Conservation (phyloP, 2,329 filamentous ascomycete genomes). For the Leptographium lundbergii region DNA sequence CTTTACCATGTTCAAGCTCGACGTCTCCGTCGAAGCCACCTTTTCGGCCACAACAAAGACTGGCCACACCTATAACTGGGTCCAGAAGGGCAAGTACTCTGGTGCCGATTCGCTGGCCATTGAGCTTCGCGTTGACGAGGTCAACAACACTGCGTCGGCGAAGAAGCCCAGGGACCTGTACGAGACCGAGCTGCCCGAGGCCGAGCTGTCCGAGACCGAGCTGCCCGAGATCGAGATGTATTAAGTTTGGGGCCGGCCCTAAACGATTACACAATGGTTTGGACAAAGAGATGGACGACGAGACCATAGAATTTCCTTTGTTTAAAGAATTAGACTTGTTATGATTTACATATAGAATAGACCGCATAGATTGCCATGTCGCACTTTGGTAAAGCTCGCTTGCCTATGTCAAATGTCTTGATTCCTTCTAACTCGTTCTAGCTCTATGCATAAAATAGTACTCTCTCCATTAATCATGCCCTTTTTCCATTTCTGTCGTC, state of each 20-base stretch:
- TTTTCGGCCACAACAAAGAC: background rate
- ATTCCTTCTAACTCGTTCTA: no score
- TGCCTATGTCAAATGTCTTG: no score
- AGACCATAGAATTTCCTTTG: no score
- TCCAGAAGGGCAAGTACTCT: background rate
- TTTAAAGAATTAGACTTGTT: no score
- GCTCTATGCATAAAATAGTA: no score
- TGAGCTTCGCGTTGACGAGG: slow-evolving; percentile 15
- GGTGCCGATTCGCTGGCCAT: background rate
- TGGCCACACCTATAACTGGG: background rate
- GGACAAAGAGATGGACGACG: no score
- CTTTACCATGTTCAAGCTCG: background rate
- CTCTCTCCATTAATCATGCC: no score
- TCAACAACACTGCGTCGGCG: background rate
- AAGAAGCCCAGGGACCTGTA: background rate
- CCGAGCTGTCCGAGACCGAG: background rate
- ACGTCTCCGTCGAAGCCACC: background rate
- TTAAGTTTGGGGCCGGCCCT: background rate
- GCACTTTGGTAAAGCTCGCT: no score
- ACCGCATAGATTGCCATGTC: no score
- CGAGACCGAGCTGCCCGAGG: background rate
- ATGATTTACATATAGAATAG: no score
- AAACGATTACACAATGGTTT: background rate
- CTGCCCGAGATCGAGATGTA: background rate
- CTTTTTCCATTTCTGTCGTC: no score